Conservation (phyloP, 2,329 filamentous ascomycete species). For the Leptographium flavum region DNA sequence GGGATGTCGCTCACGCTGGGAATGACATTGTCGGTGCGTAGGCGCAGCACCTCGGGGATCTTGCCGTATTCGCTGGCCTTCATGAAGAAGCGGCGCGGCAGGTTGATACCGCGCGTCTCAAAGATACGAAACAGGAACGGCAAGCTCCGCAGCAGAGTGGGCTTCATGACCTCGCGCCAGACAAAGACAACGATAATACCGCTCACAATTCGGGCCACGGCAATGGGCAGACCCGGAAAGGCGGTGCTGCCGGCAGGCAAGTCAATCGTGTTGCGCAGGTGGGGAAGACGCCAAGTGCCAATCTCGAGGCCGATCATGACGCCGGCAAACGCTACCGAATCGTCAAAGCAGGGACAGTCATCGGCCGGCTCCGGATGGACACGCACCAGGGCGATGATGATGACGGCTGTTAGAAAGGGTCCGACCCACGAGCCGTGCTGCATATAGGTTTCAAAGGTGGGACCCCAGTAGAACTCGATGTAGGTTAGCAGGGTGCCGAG, state of each 20-base stretch:
- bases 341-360: constrained; percentile 93
- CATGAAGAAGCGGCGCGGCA: constrained; percentile 84
- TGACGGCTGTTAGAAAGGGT: constrained; percentile 46
- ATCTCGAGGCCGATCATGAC: constrained; percentile 75
- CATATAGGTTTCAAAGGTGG: constrained; percentile 56
- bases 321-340: constrained; percentile 84
- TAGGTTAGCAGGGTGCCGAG: constrained; percentile 55
- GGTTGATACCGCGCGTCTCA: constrained; percentile 61
- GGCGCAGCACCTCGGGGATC: constrained; percentile 56
- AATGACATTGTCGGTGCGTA: constrained; percentile 69
- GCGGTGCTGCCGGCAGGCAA: constrained; percentile 48
- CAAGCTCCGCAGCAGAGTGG: constrained; percentile 58
- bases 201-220: constrained; percentile 54
- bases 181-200: constrained; percentile 75
- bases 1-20: constrained; percentile 82
- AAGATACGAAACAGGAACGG: constrained; percentile 81
- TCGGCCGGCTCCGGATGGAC: constrained; percentile 93
- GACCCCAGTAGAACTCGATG: constrained; percentile 45
- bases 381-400: constrained; percentile 64
- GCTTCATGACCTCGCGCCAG: constrained; percentile 87
- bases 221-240: constrained; percentile 50
- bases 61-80: constrained; percentile 81
- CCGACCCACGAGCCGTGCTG: constrained; percentile 49
- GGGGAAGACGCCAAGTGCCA: constrained; percentile 70
- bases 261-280: constrained; percentile 29